Percentiles rank a stretch among this genome's conserved stretches.
Conservation (phyloP, 306 rosid species). For the Ammopiptanthus mongolicus region DNA sequence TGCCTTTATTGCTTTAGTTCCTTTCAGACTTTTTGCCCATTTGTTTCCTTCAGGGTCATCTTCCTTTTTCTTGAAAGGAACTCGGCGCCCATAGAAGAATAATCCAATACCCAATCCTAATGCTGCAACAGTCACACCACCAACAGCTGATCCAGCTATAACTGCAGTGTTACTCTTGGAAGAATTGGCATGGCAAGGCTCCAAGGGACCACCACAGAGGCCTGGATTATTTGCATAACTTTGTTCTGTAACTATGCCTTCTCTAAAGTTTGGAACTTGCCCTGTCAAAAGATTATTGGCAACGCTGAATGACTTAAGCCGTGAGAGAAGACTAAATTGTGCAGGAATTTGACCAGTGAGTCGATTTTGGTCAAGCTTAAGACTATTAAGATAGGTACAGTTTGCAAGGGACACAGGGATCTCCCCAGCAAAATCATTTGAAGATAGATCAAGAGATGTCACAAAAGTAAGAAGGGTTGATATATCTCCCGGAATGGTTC, state of each 20-base stretch:
- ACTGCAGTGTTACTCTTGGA: constrained; percentile 48
- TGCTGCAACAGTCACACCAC: constrained; percentile 65
- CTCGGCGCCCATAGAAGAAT: constrained; percentile 60
- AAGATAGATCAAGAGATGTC: constrained; percentile 62
- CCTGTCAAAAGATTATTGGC: constrained; percentile 63
- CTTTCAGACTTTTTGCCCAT: constrained; percentile 83
- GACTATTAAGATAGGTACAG: constrained; percentile 54
- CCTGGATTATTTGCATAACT: constrained; percentile 59
- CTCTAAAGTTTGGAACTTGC: constrained; percentile 36
- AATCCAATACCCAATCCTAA: constrained; percentile 41
- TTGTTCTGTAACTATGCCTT: not conserved
- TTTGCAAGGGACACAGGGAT: constrained; percentile 48
- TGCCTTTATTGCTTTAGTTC: constrained; percentile 76
- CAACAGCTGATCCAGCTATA: constrained; percentile 74
- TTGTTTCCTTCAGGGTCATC: constrained; percentile 94
- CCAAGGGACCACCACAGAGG: constrained; percentile 50
- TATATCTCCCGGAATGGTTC: constrained; percentile 48
- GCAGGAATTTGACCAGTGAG: constrained; percentile 63
- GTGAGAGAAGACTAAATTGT: constrained; percentile 29
- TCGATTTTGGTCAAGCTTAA: constrained; percentile 69
- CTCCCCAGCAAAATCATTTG: constrained; percentile 56
- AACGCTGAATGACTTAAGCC: constrained; percentile 52
- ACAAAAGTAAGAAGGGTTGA: not conserved
- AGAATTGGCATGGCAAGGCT: constrained; percentile 6
- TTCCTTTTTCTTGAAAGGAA: constrained; percentile 59